Evolutionary conservation across 2,329 filamentous ascomycete genomes (phyloP), one percentile per base, ranked within the genome.

Genomic region (Aureobasidium sp.): DNA sequence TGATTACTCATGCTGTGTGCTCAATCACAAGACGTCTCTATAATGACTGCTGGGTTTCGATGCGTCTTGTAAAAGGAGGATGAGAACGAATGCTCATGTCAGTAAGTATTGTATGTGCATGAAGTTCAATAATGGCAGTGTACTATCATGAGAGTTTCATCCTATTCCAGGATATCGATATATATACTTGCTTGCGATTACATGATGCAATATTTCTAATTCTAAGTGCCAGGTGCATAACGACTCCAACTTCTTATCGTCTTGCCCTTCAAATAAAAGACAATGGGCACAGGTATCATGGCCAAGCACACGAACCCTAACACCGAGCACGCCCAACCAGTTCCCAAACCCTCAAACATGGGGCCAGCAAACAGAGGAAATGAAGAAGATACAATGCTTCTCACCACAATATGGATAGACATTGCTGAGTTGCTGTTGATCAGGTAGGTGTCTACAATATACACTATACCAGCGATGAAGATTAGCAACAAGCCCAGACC

Each of bases 391-490:
- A 63, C 53, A 15, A 59, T 59, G 34, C 61, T 63, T 4, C 61
- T 47, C 3, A 58, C 45, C 3, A 63, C 61, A 6, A 63, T 49
- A 29, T 63, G 61, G 30, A 63, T 63, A 11, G 44, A 48, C 16
- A 71, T 59, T 8, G 70, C 70, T 2, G 64, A 67, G 53, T 73
- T 73, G 8, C 71, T 70, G 52, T 72, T 65, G 65, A 72, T 70
- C 8, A 74, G 62, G 62, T 79, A 79, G 11, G 74, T 72, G 63
- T 79, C 77, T 53, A 80, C 74, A 48, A 79, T 72, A 65, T 79
- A 80, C 63, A 75, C 77, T 42, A 78, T 63, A 1, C 73, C 76
- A 27, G 76, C 73, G 63, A 78, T 68, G 70, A 79, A 79, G 47
- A 79, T 75, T 66, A 79, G 69, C n/a, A 78, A 64, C 57, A 78